Percentiles rank a stretch among this genome's conserved stretches.
Evolutionary conservation across 2,329 filamentous ascomycete species (phyloP).

Genomic region (Neofusicoccum parvum): DNA sequence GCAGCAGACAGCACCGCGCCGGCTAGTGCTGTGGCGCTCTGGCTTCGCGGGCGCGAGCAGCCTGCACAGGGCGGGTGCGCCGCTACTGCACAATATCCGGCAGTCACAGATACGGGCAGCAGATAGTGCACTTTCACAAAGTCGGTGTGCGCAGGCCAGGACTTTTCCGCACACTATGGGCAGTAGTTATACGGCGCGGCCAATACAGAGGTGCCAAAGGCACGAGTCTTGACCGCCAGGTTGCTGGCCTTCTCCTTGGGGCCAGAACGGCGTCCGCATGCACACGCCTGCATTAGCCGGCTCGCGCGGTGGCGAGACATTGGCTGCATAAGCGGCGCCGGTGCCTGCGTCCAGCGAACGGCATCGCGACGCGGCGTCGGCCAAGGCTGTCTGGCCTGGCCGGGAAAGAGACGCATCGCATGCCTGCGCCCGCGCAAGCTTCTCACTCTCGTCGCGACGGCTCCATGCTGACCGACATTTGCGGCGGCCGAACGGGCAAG

Average conservation of each 20-base stretch:
- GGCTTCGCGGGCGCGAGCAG: no score
- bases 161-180: background rate
- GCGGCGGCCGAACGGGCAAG: background rate
- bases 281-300: conserved; percentile 15
- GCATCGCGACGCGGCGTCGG: background rate
- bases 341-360: conserved; percentile 21
- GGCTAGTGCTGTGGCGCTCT: background rate
- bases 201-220: background rate
- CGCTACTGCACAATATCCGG: conserved; percentile 6
- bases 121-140: background rate
- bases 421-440: conserved; percentile 3
- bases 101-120: background rate
- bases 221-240: conserved; percentile 2
- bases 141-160: conserved; percentile 11
- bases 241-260: background rate
- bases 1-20: background rate
- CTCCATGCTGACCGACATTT: conserved; percentile 11
- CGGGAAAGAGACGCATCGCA: conserved; percentile 13
- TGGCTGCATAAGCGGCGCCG: background rate
- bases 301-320: conserved; percentile 21
- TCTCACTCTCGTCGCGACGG: background rate
- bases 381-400: background rate
- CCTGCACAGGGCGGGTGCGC: background rate
- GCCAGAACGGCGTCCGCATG: conserved; percentile 17
- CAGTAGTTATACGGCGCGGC: conserved; percentile 1